Conservation (phyloP, 2,329 filamentous ascomycete species). For the Grosmannia huntii region DNA sequence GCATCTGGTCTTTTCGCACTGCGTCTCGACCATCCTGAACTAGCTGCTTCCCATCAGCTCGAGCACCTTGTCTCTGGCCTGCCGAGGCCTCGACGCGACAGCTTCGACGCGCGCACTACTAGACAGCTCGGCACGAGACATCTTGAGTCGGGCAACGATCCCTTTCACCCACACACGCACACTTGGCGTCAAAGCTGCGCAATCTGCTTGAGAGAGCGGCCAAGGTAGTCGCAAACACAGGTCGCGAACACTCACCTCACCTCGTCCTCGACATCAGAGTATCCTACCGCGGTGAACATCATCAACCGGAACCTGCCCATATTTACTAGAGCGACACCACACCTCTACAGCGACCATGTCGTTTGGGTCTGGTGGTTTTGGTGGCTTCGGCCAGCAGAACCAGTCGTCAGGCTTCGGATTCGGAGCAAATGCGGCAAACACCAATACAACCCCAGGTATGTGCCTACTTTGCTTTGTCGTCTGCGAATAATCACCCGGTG, state of each 20-base stretch:
- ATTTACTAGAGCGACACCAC: not conserved
- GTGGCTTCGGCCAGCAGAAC: slow-evolving; percentile 49
- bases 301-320: not conserved
- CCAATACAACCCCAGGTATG: slow-evolving; percentile 38
- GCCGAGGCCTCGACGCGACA: not conserved
- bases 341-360: slow-evolving; percentile 31
- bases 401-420: slow-evolving; percentile 42
- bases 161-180: not conserved
- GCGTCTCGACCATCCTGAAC: not conserved
- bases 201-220: not conserved
- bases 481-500: not conserved
- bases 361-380: slow-evolving; percentile 37
- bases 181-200: not conserved
- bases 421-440: slow-evolving; percentile 29
- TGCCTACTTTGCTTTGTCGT: slow-evolving; percentile 10
- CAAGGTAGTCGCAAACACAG: too few species aligned
- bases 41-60: not conserved
- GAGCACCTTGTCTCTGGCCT: not conserved
- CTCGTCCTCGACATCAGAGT: not conserved
- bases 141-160: not conserved
- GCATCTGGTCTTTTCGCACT: not conserved
- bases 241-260: not conserved
- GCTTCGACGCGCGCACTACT: not conserved
- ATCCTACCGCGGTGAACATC: not conserved
- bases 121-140: not conserved